A percentile compares a stretch with the other conserved stretches of the same genome.
Evolutionary conservation across 1,139 yeast genomes (phyloP).

Genomic region (Waltiozyma sp.): DNA sequence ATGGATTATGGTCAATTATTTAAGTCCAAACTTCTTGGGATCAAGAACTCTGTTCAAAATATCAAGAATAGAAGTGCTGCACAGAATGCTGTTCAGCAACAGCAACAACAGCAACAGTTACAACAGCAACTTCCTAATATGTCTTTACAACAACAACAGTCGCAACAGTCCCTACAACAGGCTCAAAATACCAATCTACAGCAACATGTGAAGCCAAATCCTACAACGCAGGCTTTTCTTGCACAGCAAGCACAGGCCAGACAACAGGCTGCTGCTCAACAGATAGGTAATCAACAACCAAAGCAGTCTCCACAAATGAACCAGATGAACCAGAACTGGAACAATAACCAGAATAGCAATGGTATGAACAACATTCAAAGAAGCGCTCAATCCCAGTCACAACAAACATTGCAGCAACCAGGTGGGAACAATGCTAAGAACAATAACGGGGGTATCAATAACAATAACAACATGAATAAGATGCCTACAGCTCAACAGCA

Average conservation of each 20-base stretch:
- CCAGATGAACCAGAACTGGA: not conserved
- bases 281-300: slow-evolving; percentile 9
- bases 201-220: slow-evolving; percentile 8
- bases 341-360: not conserved
- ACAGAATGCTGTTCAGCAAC: slow-evolving; percentile 13
- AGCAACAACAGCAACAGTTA: slow-evolving; percentile 7
- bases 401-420: slow-evolving; percentile 20
- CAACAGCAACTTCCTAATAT: slow-evolving; percentile 4
- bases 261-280: slow-evolving; percentile 32
- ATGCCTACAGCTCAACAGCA: slow-evolving; percentile 6
- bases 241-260: slow-evolving; percentile 43
- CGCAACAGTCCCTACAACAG: no score
- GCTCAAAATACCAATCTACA: no score
- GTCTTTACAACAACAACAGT: slow-evolving; percentile 12
- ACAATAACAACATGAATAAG: slow-evolving; percentile 9
- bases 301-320: slow-evolving; percentile 1
- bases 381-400: slow-evolving; percentile 4
- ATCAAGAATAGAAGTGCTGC: slow-evolving; percentile 8
- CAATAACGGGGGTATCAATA: slow-evolving; percentile 9
- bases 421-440: no score
- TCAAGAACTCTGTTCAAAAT: slow-evolving; percentile 13
- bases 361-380: not conserved
- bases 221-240: slow-evolving; percentile 28
- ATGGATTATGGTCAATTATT: slow-evolving; percentile 13
- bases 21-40: slow-evolving; percentile 15